These are phyloP conservation scores for Diaporthe sp. DNA, from an alignment of 2,329 filamentous ascomycete species.

Conservation along the genomic window DNA sequence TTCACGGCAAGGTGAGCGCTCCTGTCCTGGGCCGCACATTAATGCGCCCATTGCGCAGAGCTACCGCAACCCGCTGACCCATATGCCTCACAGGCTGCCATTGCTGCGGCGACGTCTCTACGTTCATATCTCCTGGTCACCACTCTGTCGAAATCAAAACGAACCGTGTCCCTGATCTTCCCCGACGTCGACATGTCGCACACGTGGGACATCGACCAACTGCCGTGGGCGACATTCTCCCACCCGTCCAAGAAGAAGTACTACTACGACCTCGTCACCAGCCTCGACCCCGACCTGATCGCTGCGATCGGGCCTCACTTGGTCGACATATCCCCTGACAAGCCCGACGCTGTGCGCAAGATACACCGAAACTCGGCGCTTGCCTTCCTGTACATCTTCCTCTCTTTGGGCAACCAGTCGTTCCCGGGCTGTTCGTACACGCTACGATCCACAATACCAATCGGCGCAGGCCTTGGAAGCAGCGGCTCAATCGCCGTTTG, in stretches of 20 bases:
- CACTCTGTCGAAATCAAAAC: slow-evolving; percentile 90
- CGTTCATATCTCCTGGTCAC: slow-evolving; percentile 97
- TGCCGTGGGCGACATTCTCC: slow-evolving; percentile 89
- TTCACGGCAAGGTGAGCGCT: slow-evolving; percentile 84
- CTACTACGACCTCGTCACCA: slow-evolving; percentile 91
- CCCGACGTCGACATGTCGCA: slow-evolving; percentile 91
- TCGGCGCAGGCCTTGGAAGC: slow-evolving; percentile 90
- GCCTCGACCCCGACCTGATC: slow-evolving; percentile 85
- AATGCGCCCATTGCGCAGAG: slow-evolving; percentile 11
- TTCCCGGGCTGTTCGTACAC: slow-evolving; percentile 90
- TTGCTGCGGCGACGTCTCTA: slow-evolving; percentile 94
- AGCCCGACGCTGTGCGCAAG: slow-evolving; percentile 80
- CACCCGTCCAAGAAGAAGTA: slow-evolving; percentile 89
- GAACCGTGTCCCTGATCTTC: slow-evolving; percentile 89
- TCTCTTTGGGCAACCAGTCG: slow-evolving; percentile 84
- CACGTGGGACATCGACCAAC: slow-evolving; percentile 92
- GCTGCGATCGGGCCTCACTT: slow-evolving; percentile 86
- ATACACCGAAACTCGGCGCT: slow-evolving; percentile 86
- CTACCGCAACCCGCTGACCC: slow-evolving; percentile 38
- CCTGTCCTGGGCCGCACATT: background rate
- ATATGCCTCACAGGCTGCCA: slow-evolving; percentile 74
- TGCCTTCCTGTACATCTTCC: slow-evolving; percentile 92
- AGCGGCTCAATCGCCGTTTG: slow-evolving; percentile 96
- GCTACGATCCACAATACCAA: slow-evolving; percentile 92
- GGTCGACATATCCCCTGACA: slow-evolving; percentile 74